Base-by-base conservation (phyloP, 2,329 filamentous ascomycete genomes). In the Fusarium haematococcum region DNA sequence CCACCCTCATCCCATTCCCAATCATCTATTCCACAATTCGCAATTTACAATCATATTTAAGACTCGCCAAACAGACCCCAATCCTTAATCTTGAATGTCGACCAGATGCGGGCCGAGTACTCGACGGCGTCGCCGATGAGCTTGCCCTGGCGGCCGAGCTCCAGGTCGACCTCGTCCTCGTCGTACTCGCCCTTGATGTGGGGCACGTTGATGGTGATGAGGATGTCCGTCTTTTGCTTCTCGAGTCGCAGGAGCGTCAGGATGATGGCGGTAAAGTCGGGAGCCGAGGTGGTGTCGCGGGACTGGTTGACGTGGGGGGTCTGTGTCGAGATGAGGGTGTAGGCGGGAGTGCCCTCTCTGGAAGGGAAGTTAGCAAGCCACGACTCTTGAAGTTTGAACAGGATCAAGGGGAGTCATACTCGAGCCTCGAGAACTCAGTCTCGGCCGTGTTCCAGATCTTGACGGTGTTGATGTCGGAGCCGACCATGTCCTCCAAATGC, bases 131-230 rank as follows among this genome's bases (percentile, higher is more conserved):
- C 88, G 61, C 91, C 92, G 78, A 94, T 91, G 73, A 94, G 84
- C 81, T 90, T 88, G 5, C 92, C 93, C 79, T 89, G 88, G 80
- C 89, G 91, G 18, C 91, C 91, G 66, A 91, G 83, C 79, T 91
- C 88, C 65, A 92, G 83, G 79, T 94, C 90, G 18, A 96, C 90
- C 35, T 94, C 91, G 10, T 92, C 91, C 81, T 91, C 90, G 77
- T 91, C 87, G 80, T 95, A 95, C 81, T 93, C 90, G 71, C 92
- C 92, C 76, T 90, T 88, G 75, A 95, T 92, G 80, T 97, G 93
- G 32, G 95, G 96, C 57, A 97, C 93, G 83, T 98, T 98, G 80
- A 98, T 90, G 45, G 94, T 94, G 71, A 98, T 91, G 56, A 98
- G 85, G 43, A 98, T 85, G 83, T 98, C 96, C 1, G 95, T 96